These are phyloP conservation scores for Leccinum subgranulosum DNA, from an alignment of 768 basidiomycete genomes.

Conservation along the genomic window DNA sequence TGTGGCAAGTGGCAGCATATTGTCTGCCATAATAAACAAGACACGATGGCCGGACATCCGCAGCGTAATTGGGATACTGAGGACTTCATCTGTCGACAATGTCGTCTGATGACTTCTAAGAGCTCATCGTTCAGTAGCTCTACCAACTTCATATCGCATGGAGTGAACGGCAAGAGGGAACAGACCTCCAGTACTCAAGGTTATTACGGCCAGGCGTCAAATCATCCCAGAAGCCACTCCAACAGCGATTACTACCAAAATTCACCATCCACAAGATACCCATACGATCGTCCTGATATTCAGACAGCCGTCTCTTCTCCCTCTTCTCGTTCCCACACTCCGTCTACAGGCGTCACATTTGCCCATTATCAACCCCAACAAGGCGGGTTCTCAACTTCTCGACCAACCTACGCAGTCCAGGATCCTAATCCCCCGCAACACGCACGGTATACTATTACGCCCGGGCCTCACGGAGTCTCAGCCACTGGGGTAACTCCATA, in stretches of 20 bases:
- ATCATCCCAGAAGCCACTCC: slow-evolving; percentile 17
- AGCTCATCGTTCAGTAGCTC: slow-evolving; percentile 6
- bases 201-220: slow-evolving; percentile 11
- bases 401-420: slow-evolving; percentile 27
- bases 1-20: slow-evolving; percentile 93
- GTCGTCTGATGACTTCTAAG: slow-evolving; percentile 32
- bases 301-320: slow-evolving; percentile 14
- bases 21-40: slow-evolving; percentile 73
- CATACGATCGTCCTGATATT: slow-evolving; percentile 20
- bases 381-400: slow-evolving; percentile 34
- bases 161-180: slow-evolving; percentile 5
- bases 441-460: slow-evolving; percentile 14
- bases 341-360: slow-evolving; percentile 30
- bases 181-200: slow-evolving; percentile 12
- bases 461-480: slow-evolving; percentile 7
- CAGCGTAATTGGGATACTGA: slow-evolving; percentile 83
- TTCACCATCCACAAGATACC: slow-evolving; percentile 18
- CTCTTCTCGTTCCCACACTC: slow-evolving; percentile 13
- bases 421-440: slow-evolving; percentile 18
- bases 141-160: slow-evolving; percentile 4
- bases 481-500: slow-evolving; percentile 20
- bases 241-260: slow-evolving; percentile 15
- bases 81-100: slow-evolving; percentile 73
- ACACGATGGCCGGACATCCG: slow-evolving; percentile 58
- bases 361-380: slow-evolving; percentile 38